These are phyloP conservation scores for Solioccasus polychromus DNA, from an alignment of 768 basidiomycete genomes.

Conservation along the genomic window DNA sequence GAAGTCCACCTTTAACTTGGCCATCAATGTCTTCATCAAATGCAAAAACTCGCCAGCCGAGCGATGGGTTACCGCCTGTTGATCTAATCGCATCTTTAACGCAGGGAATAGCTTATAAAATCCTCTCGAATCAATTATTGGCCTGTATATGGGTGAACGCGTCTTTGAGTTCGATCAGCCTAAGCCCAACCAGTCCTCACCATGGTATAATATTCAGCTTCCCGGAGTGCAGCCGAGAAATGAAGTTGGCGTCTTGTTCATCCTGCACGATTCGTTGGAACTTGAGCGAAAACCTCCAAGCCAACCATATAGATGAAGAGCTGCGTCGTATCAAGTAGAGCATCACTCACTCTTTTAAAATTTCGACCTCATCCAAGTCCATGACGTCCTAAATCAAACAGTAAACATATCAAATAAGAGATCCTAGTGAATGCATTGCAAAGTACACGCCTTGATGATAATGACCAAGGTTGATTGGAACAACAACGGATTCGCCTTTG, in stretches of 20 bases:
- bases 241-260: conserved; percentile 61
- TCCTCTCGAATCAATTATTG: conserved; percentile 47
- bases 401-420: background rate
- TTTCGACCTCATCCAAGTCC: conserved; percentile 57
- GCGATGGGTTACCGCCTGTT: conserved; percentile 44
- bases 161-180: too few relatives aligned
- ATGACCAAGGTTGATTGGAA: conserved; percentile 60
- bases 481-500: conserved; percentile 52
- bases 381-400: conserved; percentile 55
- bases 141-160: too few relatives aligned
- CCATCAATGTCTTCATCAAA: conserved; percentile 59
- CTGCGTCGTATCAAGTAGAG: too few relatives aligned
- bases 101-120: conserved; percentile 51
- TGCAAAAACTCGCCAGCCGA: conserved; percentile 51
- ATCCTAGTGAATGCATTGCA: background rate
- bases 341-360: conserved; percentile 49
- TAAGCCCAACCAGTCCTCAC: conserved; percentile 22
- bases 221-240: conserved; percentile 56
- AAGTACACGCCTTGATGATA: conserved; percentile 59
- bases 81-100: conserved; percentile 44
- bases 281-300: conserved; percentile 54
- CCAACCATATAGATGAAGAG: too few relatives aligned
- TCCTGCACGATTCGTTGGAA: conserved; percentile 61
- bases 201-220: conserved; percentile 58
- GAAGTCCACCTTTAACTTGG: conserved; percentile 52